phyloP scores from a whole-genome alignment of 768 basidiomycete genomes.

The Megacollybia marginata region DNA sequence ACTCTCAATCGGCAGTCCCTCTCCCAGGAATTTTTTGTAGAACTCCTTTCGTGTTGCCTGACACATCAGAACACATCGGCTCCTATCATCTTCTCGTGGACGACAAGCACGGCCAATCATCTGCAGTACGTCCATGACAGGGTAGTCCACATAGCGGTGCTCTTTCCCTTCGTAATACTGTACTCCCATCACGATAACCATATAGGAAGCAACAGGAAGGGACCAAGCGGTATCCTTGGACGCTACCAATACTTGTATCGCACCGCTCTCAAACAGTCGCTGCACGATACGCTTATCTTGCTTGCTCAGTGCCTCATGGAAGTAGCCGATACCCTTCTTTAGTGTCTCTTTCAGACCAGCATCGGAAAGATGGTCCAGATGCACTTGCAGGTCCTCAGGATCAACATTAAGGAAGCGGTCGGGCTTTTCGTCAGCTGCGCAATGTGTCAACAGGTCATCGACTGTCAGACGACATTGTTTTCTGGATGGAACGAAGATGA shows the following conservation, averaged over 20 bases:
- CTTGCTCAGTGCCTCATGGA: conserved; percentile 87
- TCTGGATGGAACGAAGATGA: conserved; percentile 88
- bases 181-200: conserved; percentile 99
- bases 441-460: conserved; percentile 84
- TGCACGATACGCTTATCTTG: conserved; percentile 95
- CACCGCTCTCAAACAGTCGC: conserved; percentile 86
- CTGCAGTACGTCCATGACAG: conserved; percentile 96
- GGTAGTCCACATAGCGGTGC: conserved; percentile 96
- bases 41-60: conserved; percentile 98
- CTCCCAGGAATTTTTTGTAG: conserved; percentile 96
- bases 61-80: conserved; percentile 94
- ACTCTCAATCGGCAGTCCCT: conserved; percentile 96
- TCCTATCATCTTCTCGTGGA: conserved; percentile 79
- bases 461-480: conserved; percentile 93
- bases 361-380: conserved; percentile 81
- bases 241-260: conserved; percentile 90
- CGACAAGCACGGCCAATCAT: conserved; percentile 99
- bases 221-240: conserved; percentile 99
- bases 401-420: conserved; percentile 89
- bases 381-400: conserved; percentile 72
- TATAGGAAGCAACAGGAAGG: conserved; percentile 87
- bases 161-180: conserved; percentile 96
- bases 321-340: conserved; percentile 89
- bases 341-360: conserved; percentile 68
- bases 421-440: conserved; percentile 77